phyloP scores from a whole-genome alignment of 306 rosid genomes.

The Acacia confusa region DNA sequence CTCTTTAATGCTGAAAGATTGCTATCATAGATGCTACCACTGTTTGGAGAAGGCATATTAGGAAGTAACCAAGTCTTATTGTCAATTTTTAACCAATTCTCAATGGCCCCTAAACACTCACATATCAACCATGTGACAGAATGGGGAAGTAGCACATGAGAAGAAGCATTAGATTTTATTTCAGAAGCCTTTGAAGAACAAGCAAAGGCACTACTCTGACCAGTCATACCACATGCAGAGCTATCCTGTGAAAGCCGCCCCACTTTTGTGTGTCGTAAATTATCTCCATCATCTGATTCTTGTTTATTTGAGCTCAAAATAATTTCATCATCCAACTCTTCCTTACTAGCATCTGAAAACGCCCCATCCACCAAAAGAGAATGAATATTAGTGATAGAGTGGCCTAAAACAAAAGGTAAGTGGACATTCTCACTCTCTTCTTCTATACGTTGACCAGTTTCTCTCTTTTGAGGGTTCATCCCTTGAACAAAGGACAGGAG shows the following conservation, averaged over 20 bases:
- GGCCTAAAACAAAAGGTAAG: conserved; percentile 70
- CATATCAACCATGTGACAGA: conserved; percentile 67
- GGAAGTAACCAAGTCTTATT: conserved; percentile 48
- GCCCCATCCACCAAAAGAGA: conserved; percentile 86
- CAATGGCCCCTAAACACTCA: conserved; percentile 87
- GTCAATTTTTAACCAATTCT: conserved; percentile 72
- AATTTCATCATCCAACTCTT: conserved; percentile 49
- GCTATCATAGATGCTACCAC: conserved; percentile 46
- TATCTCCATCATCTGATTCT: conserved; percentile 60
- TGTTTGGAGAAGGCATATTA: conserved; percentile 41
- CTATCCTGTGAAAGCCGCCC: conserved; percentile 83
- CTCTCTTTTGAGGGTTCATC: conserved; percentile 93
- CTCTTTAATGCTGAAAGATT: conserved; percentile 64
- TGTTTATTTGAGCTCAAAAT: conserved; percentile 35
- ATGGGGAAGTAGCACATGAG: conserved; percentile 47
- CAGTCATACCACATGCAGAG: conserved; percentile 58
- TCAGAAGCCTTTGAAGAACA: conserved; percentile 42
- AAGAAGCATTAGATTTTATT: conserved; percentile 41
- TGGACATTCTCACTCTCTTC: conserved; percentile 80
- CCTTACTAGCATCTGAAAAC: conserved; percentile 61
- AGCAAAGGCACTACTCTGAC: conserved; percentile 45
- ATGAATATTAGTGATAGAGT: conserved; percentile 76
- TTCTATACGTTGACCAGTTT: conserved; percentile 76
- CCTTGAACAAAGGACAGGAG: conserved; percentile 89
- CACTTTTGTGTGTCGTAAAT: conserved; percentile 73